phyloP scores from a whole-genome alignment of 805 yeast species.

The Metschnikowia santaceciliae region DNA sequence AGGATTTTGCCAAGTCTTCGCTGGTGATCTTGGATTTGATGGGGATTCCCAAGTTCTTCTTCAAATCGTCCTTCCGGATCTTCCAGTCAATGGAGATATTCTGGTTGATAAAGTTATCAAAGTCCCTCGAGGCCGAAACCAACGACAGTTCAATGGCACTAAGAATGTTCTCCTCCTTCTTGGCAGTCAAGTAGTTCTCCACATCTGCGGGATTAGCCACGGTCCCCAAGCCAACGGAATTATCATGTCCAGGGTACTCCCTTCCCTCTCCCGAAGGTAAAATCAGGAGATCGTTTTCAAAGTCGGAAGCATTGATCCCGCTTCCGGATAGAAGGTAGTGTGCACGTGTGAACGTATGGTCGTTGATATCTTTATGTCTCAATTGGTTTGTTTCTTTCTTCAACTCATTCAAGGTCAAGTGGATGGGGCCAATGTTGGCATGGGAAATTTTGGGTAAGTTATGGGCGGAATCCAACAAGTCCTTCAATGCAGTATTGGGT shows the following conservation, averaged over 20 bases:
- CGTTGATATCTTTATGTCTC: slow-evolving; percentile 36
- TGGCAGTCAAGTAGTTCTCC: slow-evolving; percentile 59
- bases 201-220: slow-evolving; percentile 23
- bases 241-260: not conserved
- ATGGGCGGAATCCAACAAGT: slow-evolving; percentile 70
- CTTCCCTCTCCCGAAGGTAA: slow-evolving; percentile 16
- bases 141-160: slow-evolving; percentile 80
- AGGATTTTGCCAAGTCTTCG: slow-evolving; percentile 22
- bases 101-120: slow-evolving; percentile 69
- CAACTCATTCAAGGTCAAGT: slow-evolving; percentile 75
- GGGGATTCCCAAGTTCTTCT: slow-evolving; percentile 60
- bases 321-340: slow-evolving; percentile 88
- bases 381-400: slow-evolving; percentile 60
- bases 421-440: slow-evolving; percentile 74
- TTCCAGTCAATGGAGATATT: slow-evolving; percentile 83
- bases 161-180: slow-evolving; percentile 78
- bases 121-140: slow-evolving; percentile 70
- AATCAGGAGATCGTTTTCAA: slow-evolving; percentile 54
- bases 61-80: slow-evolving; percentile 66
- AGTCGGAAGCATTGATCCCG: slow-evolving; percentile 82
- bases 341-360: slow-evolving; percentile 55
- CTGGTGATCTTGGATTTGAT: slow-evolving; percentile 9
- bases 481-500: slow-evolving; percentile 44
- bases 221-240: not conserved
- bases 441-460: slow-evolving; percentile 60